phyloP scores from a whole-genome alignment of 257 asterid species.

The Capsicum chinense region DNA sequence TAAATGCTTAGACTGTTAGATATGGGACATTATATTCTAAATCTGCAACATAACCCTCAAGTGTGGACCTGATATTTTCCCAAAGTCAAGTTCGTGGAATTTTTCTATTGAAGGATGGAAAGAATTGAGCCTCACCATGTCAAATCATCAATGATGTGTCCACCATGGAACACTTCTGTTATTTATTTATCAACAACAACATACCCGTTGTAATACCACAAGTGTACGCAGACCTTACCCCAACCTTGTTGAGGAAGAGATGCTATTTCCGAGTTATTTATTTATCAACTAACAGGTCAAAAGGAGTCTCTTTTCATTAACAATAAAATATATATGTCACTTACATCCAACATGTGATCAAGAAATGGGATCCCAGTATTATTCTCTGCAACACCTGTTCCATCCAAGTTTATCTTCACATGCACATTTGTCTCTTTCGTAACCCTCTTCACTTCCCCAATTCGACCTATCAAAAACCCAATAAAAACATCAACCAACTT shows the following conservation, averaged over 20 bases:
- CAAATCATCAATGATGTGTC: background rate
- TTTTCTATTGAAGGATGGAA: background rate
- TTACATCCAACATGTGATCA: constrained; percentile 97
- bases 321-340: background rate
- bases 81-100: background rate
- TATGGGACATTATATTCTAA: background rate
- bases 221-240: background rate
- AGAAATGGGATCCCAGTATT: constrained; percentile 85
- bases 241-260: background rate
- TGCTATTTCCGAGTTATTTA: background rate
- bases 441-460: constrained; percentile 91
- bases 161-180: background rate
- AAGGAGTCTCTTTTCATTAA: background rate
- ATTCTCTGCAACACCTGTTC: constrained; percentile 79
- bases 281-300: background rate
- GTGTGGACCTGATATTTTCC: background rate
- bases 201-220: too few relatives aligned
- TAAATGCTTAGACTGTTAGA: background rate
- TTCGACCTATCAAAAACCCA: constrained; percentile 50
- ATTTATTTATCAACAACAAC: background rate
- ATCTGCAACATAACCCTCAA: background rate
- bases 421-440: constrained; percentile 88
- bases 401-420: constrained; percentile 89
- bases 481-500: background rate
- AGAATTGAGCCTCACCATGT: background rate